Conservation (phyloP, 768 basidiomycete species). For the Solioccasus polychromus region DNA sequence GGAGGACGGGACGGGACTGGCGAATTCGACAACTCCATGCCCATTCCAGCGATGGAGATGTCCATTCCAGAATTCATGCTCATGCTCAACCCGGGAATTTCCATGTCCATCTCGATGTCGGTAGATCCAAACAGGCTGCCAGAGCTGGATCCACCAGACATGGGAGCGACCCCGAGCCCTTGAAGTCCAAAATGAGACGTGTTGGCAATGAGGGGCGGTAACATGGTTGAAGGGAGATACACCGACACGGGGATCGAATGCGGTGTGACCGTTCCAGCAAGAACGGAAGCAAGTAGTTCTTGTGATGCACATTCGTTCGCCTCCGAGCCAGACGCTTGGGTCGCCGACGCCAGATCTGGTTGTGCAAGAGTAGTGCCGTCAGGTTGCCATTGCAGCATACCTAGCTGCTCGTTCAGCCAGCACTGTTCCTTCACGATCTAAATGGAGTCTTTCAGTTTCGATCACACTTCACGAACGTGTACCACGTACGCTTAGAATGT, state of each 20-base stretch:
- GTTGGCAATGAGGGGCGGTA: slow-evolving; percentile 20
- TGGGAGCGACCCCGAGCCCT: slow-evolving; percentile 25
- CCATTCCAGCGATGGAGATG: slow-evolving; percentile 30
- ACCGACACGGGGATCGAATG: slow-evolving; percentile 67
- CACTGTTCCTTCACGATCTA: slow-evolving; percentile 72
- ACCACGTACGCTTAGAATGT: slow-evolving; percentile 62
- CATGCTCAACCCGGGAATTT: slow-evolving; percentile 34
- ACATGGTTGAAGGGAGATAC: slow-evolving; percentile 45
- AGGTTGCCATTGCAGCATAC: slow-evolving; percentile 57
- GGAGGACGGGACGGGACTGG: slow-evolving; percentile 38
- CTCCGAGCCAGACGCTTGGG: slow-evolving; percentile 26
- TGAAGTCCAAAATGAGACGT: slow-evolving; percentile 29
- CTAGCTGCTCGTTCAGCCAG: slow-evolving; percentile 76
- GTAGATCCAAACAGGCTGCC: slow-evolving; percentile 30
- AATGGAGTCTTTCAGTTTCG: background rate
- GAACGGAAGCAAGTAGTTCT: slow-evolving; percentile 60
- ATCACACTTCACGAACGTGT: background rate
- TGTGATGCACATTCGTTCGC: slow-evolving; percentile 38
- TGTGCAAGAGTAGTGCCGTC: slow-evolving; percentile 32
- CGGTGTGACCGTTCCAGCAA: slow-evolving; percentile 47
- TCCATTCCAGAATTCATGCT: slow-evolving; percentile 33
- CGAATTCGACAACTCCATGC: slow-evolving; percentile 28
- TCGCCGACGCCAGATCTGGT: background rate
- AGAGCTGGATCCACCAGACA: slow-evolving; percentile 21
- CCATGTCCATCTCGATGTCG: slow-evolving; percentile 35